Base-by-base conservation (phyloP, 129 eudicot species). In the Cynara cardunculus region DNA sequence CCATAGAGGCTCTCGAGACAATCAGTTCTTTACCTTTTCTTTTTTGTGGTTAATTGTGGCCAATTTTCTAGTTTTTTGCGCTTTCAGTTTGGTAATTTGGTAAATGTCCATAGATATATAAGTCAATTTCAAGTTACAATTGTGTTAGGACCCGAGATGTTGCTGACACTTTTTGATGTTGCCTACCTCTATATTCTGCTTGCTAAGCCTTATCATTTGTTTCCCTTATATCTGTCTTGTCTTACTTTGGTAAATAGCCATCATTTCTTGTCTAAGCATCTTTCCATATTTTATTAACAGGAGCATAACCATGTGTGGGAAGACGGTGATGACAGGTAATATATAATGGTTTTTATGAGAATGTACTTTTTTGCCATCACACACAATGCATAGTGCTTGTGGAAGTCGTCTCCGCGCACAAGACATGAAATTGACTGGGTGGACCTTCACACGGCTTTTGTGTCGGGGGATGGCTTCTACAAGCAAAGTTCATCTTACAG, bases 261-360 rank as follows among this genome's bases (percentile, higher is more conserved):
- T 13, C 7, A 13, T 10, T 76, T 59, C 24, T 31, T 22, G 80
- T 28, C 14, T 77, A 32, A 76, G 81, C 61, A 16, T 37, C 73
- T 65, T 32, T 71, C 5, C 14, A 3, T 81, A 19, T 68, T 49
- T 71, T 67, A 37, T 76, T 12, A 72, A 84, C 84, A 93, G 98
- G 97, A 87, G 79, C 90, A 91, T 80, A 86, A 92, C 74, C 96
- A 93, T 86, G 89, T 91, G 12, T 91, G 98, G 98, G 97, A 89
- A 93, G 98, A 93, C 31, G 97, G 96, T 32, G 97, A 93, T 89
- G 97, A 87, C 90, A 91, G 97, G 98, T 93, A 84, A 49, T n/a
- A 13, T 65, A 27, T 49, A 26, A 75, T 75, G 44, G 22, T 53
- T 8, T 53, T 53, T 46, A 14, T 13, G 59, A 46, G 59, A 13